These are phyloP conservation scores for Pistacia integerrima DNA, from an alignment of 345 rosid species.

Conservation along the genomic window DNA sequence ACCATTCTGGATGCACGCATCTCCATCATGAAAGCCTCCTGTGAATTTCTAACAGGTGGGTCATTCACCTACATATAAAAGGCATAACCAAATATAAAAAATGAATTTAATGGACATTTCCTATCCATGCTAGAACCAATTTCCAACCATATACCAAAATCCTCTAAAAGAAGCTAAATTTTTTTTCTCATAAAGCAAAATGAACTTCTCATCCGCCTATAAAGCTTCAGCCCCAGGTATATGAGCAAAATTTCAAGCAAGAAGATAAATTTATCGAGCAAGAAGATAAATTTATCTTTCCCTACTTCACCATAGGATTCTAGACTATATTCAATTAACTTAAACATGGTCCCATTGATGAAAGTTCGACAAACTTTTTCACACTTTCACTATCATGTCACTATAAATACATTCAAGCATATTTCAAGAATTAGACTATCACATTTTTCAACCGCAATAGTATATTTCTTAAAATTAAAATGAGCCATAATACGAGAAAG, in stretches of 20 bases:
- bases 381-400: neutral
- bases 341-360: neutral
- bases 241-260: neutral
- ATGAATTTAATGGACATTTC: neutral
- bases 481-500: neutral
- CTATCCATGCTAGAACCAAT: neutral
- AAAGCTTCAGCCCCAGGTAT: neutral
- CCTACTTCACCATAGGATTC: neutral
- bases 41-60: slow-evolving; percentile 75
- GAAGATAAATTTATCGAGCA: neutral
- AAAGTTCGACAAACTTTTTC: neutral
- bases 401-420: neutral
- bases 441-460: neutral
- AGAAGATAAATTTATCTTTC: neutral
- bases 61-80: slow-evolving; percentile 63
- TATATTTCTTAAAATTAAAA: neutral
- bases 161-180: neutral
- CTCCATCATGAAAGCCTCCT: slow-evolving; percentile 94
- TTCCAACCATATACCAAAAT: neutral
- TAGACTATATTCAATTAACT: neutral
- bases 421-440: neutral
- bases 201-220: neutral
- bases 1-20: slow-evolving; percentile 97
- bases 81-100: slow-evolving; percentile 1
- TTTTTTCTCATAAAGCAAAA: neutral